A percentile compares a stretch with the other conserved stretches of the same genome.
phyloP scores from a whole-genome alignment of 2,329 filamentous ascomycete genomes.

The Sclerotinia glacialis region DNA sequence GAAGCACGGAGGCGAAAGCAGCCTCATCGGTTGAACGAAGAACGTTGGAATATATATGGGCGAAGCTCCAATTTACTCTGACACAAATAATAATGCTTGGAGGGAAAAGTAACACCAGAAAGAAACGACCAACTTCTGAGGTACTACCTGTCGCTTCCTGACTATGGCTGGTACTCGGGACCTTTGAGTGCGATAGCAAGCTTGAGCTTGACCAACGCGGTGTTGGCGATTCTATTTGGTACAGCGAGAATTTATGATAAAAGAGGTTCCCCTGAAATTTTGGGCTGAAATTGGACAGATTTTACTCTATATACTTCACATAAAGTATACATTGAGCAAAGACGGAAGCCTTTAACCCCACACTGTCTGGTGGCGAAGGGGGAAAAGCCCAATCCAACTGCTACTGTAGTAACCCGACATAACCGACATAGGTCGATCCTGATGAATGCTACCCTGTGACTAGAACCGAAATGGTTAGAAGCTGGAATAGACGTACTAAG shows the following conservation, averaged over 20 bases:
- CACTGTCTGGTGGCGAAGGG: background rate
- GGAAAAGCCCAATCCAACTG: background rate
- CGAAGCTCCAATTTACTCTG: no score
- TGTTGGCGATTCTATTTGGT: no score
- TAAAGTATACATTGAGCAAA: background rate
- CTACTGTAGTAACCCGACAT: background rate
- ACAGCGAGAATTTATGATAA: no score
- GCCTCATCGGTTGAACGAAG: background rate
- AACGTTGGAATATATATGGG: background rate
- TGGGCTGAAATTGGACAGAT: background rate
- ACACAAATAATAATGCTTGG: no score
- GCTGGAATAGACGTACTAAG: background rate
- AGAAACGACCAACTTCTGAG: background rate
- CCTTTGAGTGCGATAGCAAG: background rate
- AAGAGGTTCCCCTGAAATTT: background rate
- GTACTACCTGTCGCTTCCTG: background rate
- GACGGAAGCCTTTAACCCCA: background rate
- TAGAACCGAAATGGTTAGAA: constrained; percentile 8
- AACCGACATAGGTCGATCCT: background rate
- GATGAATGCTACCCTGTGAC: background rate
- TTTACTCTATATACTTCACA: background rate
- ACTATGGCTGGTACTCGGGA: background rate
- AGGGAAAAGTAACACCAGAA: background rate
- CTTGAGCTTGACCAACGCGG: background rate
- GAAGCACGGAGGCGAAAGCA: background rate